Evolutionary conservation across 2,329 filamentous ascomycete genomes (phyloP).

Genomic region (Pseudogymnoascus pannorum): DNA sequence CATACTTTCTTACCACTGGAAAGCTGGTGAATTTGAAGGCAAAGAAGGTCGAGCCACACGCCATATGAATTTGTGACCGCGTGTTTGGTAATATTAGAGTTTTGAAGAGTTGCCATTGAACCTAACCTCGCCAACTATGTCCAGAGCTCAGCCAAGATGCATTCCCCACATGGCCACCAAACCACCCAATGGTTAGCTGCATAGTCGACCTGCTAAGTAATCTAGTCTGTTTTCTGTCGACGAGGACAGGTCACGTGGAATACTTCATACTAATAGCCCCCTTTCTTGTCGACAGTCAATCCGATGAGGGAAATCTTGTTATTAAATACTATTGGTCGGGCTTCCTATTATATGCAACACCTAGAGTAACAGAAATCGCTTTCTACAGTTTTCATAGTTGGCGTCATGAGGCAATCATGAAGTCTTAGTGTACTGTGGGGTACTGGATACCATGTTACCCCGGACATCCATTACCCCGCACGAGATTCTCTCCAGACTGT

Average conservation of each 20-base stretch:
- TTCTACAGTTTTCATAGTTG: background rate
- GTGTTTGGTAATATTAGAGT: background rate
- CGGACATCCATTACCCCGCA: background rate
- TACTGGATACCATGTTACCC: background rate
- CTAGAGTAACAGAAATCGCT: background rate
- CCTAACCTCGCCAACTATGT: background rate
- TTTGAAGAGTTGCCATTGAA: background rate
- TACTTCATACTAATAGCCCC: background rate
- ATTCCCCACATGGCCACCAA: background rate
- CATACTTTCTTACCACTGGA: background rate
- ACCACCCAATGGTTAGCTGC: background rate
- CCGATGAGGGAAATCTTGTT: background rate
- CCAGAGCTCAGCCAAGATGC: background rate
- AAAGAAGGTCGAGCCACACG: background rate
- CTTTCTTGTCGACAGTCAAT: background rate
- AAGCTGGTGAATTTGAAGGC: background rate
- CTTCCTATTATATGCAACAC: background rate
- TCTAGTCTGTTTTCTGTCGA: background rate
- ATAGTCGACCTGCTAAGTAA: background rate
- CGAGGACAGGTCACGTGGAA: background rate
- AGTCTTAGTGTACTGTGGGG: background rate
- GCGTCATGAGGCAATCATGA: background rate
- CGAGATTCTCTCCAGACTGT: background rate
- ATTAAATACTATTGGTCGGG: background rate
- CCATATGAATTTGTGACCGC: background rate